phyloP scores from a whole-genome alignment of 306 rosid genomes.

The Arachis stenosperma region DNA sequence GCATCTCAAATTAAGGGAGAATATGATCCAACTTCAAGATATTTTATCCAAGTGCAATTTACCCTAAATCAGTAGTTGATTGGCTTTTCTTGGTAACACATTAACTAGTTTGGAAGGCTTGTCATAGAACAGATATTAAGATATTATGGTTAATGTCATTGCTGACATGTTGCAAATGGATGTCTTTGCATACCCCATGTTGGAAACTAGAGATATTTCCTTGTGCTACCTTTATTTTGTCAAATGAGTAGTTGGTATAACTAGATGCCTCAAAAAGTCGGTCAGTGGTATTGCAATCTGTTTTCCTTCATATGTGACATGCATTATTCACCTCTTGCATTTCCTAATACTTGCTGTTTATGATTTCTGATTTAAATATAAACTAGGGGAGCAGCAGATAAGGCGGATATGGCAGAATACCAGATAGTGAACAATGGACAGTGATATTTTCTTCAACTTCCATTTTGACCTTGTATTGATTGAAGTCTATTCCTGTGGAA shows the following conservation, averaged over 20 bases:
- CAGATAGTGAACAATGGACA: slow-evolving; percentile 5
- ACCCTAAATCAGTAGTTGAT: slow-evolving; percentile 5
- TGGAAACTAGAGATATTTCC: slow-evolving; percentile 22
- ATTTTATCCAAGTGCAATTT: no score
- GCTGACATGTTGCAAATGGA: slow-evolving; percentile 24
- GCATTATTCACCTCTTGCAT: slow-evolving; percentile 22
- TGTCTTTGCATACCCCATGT: slow-evolving; percentile 23
- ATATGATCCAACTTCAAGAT: no score
- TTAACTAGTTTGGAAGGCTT: slow-evolving; percentile 23
- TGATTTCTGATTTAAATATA: slow-evolving; percentile 12
- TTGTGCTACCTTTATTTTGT: slow-evolving; percentile 18
- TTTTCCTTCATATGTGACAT: neutral
- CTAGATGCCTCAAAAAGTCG: slow-evolving; percentile 8
- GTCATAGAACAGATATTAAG: slow-evolving; percentile 21
- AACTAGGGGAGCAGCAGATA: slow-evolving; percentile 36
- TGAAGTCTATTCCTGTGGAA: slow-evolving; percentile 8
- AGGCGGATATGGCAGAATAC: slow-evolving; percentile 10
- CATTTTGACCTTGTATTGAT: slow-evolving; percentile 10
- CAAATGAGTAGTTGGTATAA: neutral
- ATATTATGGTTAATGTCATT: slow-evolving; percentile 22
- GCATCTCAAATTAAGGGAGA: no score
- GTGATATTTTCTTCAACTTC: slow-evolving; percentile 28
- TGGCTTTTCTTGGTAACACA: slow-evolving; percentile 31
- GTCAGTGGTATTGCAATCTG: neutral
- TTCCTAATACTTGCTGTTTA: slow-evolving; percentile 23